Base-by-base conservation (phyloP, 2,329 filamentous ascomycete genomes). In the Cadophora malorum region DNA sequence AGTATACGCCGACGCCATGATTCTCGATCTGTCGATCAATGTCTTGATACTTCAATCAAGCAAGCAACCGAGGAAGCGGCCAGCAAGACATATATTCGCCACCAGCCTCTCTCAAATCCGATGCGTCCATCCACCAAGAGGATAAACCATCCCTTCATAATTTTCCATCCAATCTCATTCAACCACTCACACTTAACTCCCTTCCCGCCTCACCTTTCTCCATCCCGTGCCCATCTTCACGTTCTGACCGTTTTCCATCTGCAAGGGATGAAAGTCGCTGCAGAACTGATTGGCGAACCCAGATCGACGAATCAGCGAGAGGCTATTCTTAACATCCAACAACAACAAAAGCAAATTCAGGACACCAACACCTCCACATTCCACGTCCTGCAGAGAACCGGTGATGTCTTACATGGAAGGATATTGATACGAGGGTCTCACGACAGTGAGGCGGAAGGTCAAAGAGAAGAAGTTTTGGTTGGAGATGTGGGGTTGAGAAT, bases 241-340 rank as follows among this genome's bases (percentile, higher is more conserved):
- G 8, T 28, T 28, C 23, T 16, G 8, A 38, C 35, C 28, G 28
- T 28, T 38, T 10, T 9, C 35, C 2, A 28, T 53, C 50, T 12
- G 50, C 23, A 53, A 53, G 50, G 50, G 50, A 28, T 28, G 12
- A 28, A 28, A 28, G 14, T 25, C 35, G 23, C 50, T 53, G 50
- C 23, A 53, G 50, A 53, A 53, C 41, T 31, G 50, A 53, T 28
- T 53, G 50, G 50, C 23, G 12, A 53, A 5, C 1, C n/a, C 55
- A 19, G 5, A n/a, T 21, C 28, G 31, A 59, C 31, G 9, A 59
- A 59, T 53, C 23, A 53, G 23, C 9, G 4, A 1, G 4, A 14
- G 12, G 50, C 14, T 28, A 53, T 28, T 53, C 50, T 53, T 53
- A 53, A 23, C 50, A 53, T 14, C 50, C 23, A 53, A 53, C 50